These are phyloP conservation scores for Neonectria faginata DNA, from an alignment of 2,329 filamentous ascomycete species.

Conservation along the genomic window DNA sequence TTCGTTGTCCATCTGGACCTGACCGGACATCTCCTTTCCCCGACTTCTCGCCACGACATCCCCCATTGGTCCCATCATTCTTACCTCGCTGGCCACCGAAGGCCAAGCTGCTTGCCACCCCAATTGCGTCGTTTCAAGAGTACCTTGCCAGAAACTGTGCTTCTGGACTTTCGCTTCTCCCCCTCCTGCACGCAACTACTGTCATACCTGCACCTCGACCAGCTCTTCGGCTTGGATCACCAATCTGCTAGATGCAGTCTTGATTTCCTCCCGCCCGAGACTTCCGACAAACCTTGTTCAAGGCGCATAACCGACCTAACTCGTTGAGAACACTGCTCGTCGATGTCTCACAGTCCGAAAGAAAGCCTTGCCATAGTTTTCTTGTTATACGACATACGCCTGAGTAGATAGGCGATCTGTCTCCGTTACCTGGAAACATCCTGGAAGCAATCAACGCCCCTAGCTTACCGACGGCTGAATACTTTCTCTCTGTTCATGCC, in stretches of 20 bases:
- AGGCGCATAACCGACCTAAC: not conserved
- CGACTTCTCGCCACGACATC: not conserved
- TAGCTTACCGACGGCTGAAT: slow-evolving; percentile 3
- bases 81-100: not conserved
- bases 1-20: slow-evolving; percentile 3
- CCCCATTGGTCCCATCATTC: not conserved
- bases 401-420: slow-evolving; percentile 8
- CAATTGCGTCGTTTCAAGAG: not conserved
- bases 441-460: not conserved
- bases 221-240: not conserved
- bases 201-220: not conserved
- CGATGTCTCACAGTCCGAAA: slow-evolving; percentile 25
- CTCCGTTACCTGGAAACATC: not conserved
- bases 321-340: slow-evolving; percentile 17
- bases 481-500: slow-evolving; percentile 1
- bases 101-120: slow-evolving; percentile 4
- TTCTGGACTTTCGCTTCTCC: not conserved
- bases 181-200: not conserved
- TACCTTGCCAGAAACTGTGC: not conserved
- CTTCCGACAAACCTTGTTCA: slow-evolving; percentile 17
- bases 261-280: slow-evolving; percentile 16
- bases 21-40: not conserved
- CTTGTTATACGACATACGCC: slow-evolving; percentile 8
- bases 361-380: slow-evolving; percentile 3
- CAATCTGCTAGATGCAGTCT: slow-evolving; percentile 6